These are phyloP conservation scores for Lasiodiplodia gonubiensis DNA, from an alignment of 2,329 filamentous ascomycete genomes.

Conservation along the genomic window DNA sequence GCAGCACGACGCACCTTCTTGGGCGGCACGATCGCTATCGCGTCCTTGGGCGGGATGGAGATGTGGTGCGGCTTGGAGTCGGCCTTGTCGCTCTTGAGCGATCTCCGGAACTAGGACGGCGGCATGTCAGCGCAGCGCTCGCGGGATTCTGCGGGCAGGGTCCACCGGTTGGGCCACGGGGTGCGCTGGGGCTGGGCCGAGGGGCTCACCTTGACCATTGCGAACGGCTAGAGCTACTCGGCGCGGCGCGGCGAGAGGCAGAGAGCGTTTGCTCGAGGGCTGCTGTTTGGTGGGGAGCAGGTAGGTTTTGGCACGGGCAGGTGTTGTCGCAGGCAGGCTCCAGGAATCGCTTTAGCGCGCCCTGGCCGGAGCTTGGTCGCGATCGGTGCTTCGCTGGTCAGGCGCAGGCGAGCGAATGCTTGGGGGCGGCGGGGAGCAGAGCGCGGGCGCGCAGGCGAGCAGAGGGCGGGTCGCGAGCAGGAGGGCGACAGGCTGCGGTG, in stretches of 20 bases:
- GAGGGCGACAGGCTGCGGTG: background rate
- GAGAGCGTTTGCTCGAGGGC: constrained; percentile 8
- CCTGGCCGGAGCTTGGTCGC: constrained; percentile 19
- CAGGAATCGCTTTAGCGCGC: constrained; percentile 25
- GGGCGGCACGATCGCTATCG: constrained; percentile 85
- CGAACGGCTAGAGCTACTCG: constrained; percentile 24
- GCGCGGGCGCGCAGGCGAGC: constrained; percentile 14
- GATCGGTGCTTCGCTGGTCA: constrained; percentile 8
- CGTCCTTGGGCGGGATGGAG: constrained; percentile 82
- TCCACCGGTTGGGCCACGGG: constrained; percentile 27
- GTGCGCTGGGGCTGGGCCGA: constrained; percentile 17
- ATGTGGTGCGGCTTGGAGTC: constrained; percentile 71
- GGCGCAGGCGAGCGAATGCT: constrained; percentile 10
- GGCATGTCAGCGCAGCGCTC: constrained; percentile 21
- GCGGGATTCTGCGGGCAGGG: constrained; percentile 18
- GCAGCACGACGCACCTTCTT: constrained; percentile 74
- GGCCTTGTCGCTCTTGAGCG: constrained; percentile 87
- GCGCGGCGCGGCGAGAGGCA: constrained; percentile 12
- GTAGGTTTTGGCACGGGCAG: constrained; percentile 17
- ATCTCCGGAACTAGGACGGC: constrained; percentile 69
- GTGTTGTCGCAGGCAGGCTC: constrained; percentile 20
- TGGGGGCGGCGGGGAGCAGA: constrained; percentile 12
- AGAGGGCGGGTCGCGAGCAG: constrained; percentile 4
- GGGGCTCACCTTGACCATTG: constrained; percentile 38
- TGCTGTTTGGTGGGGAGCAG: constrained; percentile 17